These are phyloP conservation scores for Alloteropsis semialata DNA, from an alignment of 176 grass and related monocot species.

Conservation along the genomic window DNA sequence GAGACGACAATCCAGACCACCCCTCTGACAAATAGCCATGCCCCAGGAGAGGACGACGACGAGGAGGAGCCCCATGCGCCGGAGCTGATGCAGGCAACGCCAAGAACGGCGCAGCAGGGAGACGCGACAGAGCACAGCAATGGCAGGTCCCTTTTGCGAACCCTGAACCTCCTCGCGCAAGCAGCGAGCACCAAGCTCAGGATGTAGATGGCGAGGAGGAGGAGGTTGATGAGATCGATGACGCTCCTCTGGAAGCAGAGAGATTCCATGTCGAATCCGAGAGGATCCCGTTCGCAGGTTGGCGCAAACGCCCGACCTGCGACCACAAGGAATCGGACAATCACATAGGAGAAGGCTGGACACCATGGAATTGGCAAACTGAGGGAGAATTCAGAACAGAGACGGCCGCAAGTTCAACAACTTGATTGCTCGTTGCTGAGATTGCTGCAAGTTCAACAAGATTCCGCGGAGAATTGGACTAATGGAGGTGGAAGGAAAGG, in stretches of 20 bases:
- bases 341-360: background rate
- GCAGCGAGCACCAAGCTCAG: constrained; percentile 28
- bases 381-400: background rate
- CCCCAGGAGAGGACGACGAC: background rate
- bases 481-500: background rate
- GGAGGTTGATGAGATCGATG: constrained; percentile 39
- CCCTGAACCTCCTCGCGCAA: constrained; percentile 11
- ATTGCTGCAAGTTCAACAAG: background rate
- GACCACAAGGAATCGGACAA: background rate
- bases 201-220: constrained; percentile 37
- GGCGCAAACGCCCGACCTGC: constrained; percentile 13
- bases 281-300: background rate
- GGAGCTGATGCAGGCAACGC: constrained; percentile 1
- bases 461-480: background rate
- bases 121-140: constrained; percentile 22
- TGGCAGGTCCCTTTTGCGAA: background rate
- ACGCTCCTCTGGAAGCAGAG: constrained; percentile 31
- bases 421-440: background rate
- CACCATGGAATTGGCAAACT: background rate
- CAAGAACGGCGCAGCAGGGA: constrained; percentile 41
- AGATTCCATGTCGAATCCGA: constrained; percentile 30
- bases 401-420: background rate
- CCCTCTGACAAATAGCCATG: constrained; percentile 26
- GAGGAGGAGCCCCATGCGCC: constrained; percentile 21
- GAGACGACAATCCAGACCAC: constrained; percentile 47